Percentiles rank a stretch among this genome's conserved stretches.
phyloP scores from a whole-genome alignment of 176 grass and related monocot genomes.

The Oryza longistaminata region DNA sequence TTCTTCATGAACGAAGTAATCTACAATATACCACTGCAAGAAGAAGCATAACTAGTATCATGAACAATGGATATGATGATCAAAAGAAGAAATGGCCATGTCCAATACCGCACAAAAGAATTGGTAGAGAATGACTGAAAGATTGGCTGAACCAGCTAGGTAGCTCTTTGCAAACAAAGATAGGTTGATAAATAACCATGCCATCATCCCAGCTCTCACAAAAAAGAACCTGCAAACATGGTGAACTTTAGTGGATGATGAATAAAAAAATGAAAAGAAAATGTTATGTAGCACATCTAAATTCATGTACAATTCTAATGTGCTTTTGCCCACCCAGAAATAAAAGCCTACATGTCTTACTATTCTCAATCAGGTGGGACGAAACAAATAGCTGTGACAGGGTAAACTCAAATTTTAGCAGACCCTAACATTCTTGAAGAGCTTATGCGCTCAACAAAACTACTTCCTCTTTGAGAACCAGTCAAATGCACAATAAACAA shows the following conservation, averaged over 20 bases:
- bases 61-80: slow-evolving; percentile 23
- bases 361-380: background rate
- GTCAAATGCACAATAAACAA: slow-evolving; percentile 10
- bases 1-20: slow-evolving; percentile 96
- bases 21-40: slow-evolving; percentile 85
- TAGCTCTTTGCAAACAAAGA: slow-evolving; percentile 88
- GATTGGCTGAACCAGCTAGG: slow-evolving; percentile 65
- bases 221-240: slow-evolving; percentile 81
- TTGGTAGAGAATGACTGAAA: slow-evolving; percentile 86
- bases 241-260: background rate
- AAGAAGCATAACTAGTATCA: slow-evolving; percentile 34
- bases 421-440: background rate
- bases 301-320: background rate
- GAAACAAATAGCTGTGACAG: background rate
- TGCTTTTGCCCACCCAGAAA: background rate
- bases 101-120: slow-evolving; percentile 83
- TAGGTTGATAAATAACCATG: slow-evolving; percentile 97
- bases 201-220: slow-evolving; percentile 99
- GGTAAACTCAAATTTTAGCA: background rate
- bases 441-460: background rate
- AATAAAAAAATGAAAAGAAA: background rate
- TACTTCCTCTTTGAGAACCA: background rate
- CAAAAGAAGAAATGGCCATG: slow-evolving; percentile 10
- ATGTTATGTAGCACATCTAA: background rate
- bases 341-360: background rate